Base-by-base conservation (phyloP, 176 grass and related monocot genomes). In the Puya raimondii region DNA sequence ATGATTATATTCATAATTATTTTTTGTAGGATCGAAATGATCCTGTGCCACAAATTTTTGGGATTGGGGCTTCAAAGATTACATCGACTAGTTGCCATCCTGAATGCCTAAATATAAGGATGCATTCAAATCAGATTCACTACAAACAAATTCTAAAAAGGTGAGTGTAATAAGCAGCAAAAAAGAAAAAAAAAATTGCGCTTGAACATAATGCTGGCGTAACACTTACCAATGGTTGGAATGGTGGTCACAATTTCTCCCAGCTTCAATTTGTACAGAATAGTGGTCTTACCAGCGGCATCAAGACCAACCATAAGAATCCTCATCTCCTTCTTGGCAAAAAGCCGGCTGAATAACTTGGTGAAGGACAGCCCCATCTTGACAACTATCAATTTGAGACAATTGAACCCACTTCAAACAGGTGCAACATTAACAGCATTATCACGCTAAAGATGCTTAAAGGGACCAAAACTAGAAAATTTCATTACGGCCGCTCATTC, bases 231-330 rank as follows among this genome's bases (percentile, higher is more conserved):
- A 12, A 69, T 69, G 5, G 67, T 69, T 2, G 67, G 67, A 69
- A 69, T 69, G 16, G 67, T 69, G 47, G 67, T 69, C n/a, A 69
- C 67, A 47, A 69, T 50, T 48, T 69, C 67, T 22, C 42, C 67
- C 67, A 69, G 67, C 67, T 69, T 69, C 67, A 69, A 20, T 16
- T 69, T 69, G 67, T 69, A 69, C 67, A 69, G 47, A 50, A 69
- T 69, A 11, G 67, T 69, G 47, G 67, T 69, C 67, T 69, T 69
- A 69, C 47, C 67, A 18, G 67, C 67, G 18, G 67, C 48, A 69
- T 69, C 67, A 50, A 69, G 67, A 21, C 67, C 67, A 1, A 69
- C 67, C 67, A 69, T 69, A 50, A 67, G 64, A 47, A 67, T 67
- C 15, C 64, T 23, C 64, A 67, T 67, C 64, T 67, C 64, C 64